Evolutionary conservation across 306 rosid genomes (phyloP), one percentile per base, ranked within the genome.

Genomic region (Neltuma alba): DNA sequence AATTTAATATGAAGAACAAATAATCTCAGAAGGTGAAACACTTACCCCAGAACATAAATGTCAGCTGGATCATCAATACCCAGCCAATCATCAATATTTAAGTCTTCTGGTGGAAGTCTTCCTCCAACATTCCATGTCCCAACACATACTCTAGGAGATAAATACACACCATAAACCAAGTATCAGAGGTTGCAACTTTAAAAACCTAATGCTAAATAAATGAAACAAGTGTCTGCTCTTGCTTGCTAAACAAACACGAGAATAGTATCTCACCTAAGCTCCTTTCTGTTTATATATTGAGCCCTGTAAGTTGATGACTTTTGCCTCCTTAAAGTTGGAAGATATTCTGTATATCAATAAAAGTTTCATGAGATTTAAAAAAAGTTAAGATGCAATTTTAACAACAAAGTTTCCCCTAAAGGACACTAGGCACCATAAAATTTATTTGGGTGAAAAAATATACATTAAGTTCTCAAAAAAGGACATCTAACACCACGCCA

Each of bases 101-200:
- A 79, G 87, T 96, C 97, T 42, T 93, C 96, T 13, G 99, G 93
- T 66, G 98, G 99, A 85, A 83, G 83, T 83, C 63, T 88, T 80
- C 99, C 99, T 74, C 94, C 99, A 55, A 89, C 97, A 81, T 96
- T 96, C 99, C 99, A 96, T 10, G 99, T 96, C 63, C 91, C 97
- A 20, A 83, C 93, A 74, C 96, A 74, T 87, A 96, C 79, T 88
- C 99, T 96, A 85, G 20, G 45, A 77, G 70, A 81, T 45, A 85
- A 73, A 83, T 52, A 60, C 27, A 78, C 42, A 84, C 52, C 81
- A 84, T 40, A 81, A 76, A 76, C 21, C 36, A 73, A 58, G 76
- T 68, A 81, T 77, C 68, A 68, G 81, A 74, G 67, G 54, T 63
- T 71, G 78, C 66, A 72, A 30, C 68, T 52, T 75, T 28, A 81